phyloP scores from a whole-genome alignment of 2,329 filamentous ascomycete genomes.

The Paecilomyces dactylethromorphus region DNA sequence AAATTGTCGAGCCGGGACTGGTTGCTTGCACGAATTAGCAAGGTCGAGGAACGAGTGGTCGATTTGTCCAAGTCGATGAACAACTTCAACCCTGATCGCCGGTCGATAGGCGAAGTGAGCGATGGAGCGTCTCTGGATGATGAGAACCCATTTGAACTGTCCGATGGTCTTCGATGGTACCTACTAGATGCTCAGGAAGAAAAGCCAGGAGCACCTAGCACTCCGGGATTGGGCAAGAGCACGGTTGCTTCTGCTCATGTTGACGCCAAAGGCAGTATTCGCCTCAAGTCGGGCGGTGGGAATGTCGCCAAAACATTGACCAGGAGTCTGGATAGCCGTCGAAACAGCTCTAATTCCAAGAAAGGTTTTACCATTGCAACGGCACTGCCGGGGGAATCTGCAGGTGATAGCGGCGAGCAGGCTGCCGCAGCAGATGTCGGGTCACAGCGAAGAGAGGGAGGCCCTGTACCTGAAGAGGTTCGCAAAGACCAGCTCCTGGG shows the following conservation, averaged over 20 bases:
- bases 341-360: conserved; percentile 80
- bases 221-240: conserved; percentile 82
- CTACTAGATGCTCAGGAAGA: conserved; percentile 90
- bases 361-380: conserved; percentile 48
- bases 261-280: conserved; percentile 68
- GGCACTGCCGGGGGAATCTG: conserved; percentile 25
- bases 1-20: conserved; percentile 80
- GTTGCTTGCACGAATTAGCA: conserved; percentile 89
- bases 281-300: conserved; percentile 55
- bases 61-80: conserved; percentile 78
- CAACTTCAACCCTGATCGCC: conserved; percentile 45
- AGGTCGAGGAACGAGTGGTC: conserved; percentile 87
- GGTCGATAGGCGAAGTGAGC: conserved; percentile 43
- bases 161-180: conserved; percentile 93
- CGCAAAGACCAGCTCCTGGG: conserved; percentile 40
- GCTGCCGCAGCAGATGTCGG: conserved; percentile 28
- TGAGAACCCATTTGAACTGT: conserved; percentile 95
- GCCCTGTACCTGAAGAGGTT: conserved; percentile 41
- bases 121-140: conserved; percentile 63
- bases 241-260: conserved; percentile 85
- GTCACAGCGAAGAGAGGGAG: conserved; percentile 30
- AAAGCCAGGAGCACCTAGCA: conserved; percentile 84
- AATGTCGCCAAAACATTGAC: conserved; percentile 71
- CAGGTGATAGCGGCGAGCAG: conserved; percentile 25
- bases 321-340: conserved; percentile 83